A percentile compares a stretch with the other conserved stretches of the same genome.
These are phyloP conservation scores for Ophiostoma sp. DNA, from an alignment of 2,329 filamentous ascomycete species.

Conservation along the genomic window DNA sequence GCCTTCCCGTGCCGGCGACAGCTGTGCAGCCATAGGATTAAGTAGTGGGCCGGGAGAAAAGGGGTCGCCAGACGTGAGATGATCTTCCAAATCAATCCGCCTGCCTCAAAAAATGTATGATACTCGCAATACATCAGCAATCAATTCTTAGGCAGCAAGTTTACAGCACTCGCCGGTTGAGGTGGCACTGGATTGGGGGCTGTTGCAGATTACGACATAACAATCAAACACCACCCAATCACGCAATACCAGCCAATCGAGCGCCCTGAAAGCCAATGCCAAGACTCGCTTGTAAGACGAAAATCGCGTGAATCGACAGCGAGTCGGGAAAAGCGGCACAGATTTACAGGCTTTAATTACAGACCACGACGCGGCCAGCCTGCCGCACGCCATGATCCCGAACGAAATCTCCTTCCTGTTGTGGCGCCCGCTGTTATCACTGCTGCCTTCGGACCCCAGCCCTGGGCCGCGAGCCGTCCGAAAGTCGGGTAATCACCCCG, in stretches of 20 bases:
- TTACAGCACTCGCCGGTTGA: neutral
- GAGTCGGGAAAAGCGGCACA: neutral
- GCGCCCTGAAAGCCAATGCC: neutral
- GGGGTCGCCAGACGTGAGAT: neutral
- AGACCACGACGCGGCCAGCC: neutral
- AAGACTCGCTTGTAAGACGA: neutral
- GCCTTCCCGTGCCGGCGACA: neutral
- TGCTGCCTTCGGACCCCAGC: neutral
- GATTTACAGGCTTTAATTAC: neutral
- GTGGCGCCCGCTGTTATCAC: neutral
- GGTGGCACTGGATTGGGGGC: neutral
- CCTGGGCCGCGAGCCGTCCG: neutral
- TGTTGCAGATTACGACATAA: neutral
- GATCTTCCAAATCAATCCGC: neutral
- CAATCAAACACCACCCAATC: neutral
- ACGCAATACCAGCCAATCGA: neutral
- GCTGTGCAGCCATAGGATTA: neutral
- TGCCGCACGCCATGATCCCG: neutral
- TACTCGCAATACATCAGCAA: neutral
- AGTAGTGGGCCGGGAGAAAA: neutral
- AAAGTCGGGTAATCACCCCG: conserved; percentile 2
- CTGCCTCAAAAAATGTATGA: neutral
- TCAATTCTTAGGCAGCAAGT: conserved; percentile 9
- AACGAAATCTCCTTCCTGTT: neutral
- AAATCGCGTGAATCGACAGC: too few relatives aligned